These are phyloP conservation scores for Achaetomium macrosporum DNA, from an alignment of 2,329 filamentous ascomycete genomes.

Conservation along the genomic window DNA sequence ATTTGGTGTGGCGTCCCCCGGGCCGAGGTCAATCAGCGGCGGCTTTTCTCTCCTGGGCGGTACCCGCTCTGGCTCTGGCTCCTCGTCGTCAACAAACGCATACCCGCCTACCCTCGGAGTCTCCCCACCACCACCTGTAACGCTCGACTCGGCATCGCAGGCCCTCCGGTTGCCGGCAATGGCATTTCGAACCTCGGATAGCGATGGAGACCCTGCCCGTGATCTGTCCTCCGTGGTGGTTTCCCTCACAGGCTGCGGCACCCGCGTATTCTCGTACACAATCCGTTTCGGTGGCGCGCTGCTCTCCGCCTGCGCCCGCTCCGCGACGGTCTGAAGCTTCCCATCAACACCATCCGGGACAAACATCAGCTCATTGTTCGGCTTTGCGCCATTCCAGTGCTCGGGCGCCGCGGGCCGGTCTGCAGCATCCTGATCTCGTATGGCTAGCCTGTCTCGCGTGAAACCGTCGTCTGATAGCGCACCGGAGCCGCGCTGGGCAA, in stretches of 20 bases:
- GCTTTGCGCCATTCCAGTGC: conserved; percentile 60
- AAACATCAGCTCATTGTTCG: conserved; percentile 88
- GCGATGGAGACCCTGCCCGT: conserved; percentile 69
- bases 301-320: conserved; percentile 64
- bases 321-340: conserved; percentile 53
- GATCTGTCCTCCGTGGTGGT: conserved; percentile 29
- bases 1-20: conserved; percentile 59
- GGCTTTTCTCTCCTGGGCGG: conserved; percentile 22
- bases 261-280: conserved; percentile 75
- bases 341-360: conserved; percentile 60
- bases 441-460: conserved; percentile 52
- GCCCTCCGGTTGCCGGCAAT: conserved; percentile 66
- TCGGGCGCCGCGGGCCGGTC: conserved; percentile 72
- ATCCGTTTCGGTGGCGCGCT: conserved; percentile 71
- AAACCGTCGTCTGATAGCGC: conserved; percentile 50
- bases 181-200: conserved; percentile 78
- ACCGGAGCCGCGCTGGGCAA: conserved; percentile 9
- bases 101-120: conserved; percentile 92
- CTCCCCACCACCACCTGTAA: conserved; percentile 53
- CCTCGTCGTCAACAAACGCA: conserved; percentile 82
- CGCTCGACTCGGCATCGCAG: conserved; percentile 55
- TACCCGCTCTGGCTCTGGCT: conserved; percentile 48
- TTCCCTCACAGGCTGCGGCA: conserved; percentile 44
- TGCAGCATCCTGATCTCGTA: conserved; percentile 58
- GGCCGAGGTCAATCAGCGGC: conserved; percentile 49